These are phyloP conservation scores for Boletellus ananas DNA, from an alignment of 768 basidiomycete genomes.

Conservation along the genomic window DNA sequence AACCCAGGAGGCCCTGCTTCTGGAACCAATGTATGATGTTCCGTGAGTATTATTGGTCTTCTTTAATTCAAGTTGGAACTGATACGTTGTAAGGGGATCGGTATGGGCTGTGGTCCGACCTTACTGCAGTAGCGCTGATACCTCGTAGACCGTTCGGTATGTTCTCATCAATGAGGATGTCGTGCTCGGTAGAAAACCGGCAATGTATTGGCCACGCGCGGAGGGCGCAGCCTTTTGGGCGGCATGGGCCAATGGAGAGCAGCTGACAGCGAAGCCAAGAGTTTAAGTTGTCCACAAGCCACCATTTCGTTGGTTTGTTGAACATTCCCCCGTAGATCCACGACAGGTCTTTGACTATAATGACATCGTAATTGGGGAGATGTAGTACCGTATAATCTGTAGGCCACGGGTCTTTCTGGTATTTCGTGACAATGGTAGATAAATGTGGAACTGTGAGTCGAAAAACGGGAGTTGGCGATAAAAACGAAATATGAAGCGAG, in stretches of 20 bases:
- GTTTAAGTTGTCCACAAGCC: slow-evolving; percentile 5
- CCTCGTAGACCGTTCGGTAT: slow-evolving; percentile 63
- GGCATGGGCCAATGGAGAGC: slow-evolving; percentile 71
- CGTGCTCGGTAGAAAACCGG: slow-evolving; percentile 57
- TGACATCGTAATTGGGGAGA: too few relatives aligned
- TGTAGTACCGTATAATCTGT: background rate
- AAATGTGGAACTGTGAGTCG: slow-evolving; percentile 19
- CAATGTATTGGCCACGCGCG: slow-evolving; percentile 73
- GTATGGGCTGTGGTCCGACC: slow-evolving; percentile 37
- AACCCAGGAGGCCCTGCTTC: slow-evolving; percentile 65
- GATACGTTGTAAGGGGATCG: slow-evolving; percentile 49
- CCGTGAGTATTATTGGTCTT: slow-evolving; percentile 53
- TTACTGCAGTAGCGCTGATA: slow-evolving; percentile 6
- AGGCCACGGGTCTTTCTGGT: slow-evolving; percentile 16
- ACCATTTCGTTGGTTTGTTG: background rate
- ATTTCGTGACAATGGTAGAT: slow-evolving; percentile 27
- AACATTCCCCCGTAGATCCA: background rate
- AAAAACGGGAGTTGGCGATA: slow-evolving; percentile 6
- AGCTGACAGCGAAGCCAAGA: slow-evolving; percentile 15
- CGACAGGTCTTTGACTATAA: too few relatives aligned
- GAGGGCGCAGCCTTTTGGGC: slow-evolving; percentile 70
- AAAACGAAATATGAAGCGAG: slow-evolving; percentile 4
- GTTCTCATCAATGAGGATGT: slow-evolving; percentile 77
- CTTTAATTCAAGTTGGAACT: background rate
- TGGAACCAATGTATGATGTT: slow-evolving; percentile 92